These are phyloP conservation scores for Elsinoe batatas DNA, from an alignment of 2,329 filamentous ascomycete species.

Conservation along the genomic window DNA sequence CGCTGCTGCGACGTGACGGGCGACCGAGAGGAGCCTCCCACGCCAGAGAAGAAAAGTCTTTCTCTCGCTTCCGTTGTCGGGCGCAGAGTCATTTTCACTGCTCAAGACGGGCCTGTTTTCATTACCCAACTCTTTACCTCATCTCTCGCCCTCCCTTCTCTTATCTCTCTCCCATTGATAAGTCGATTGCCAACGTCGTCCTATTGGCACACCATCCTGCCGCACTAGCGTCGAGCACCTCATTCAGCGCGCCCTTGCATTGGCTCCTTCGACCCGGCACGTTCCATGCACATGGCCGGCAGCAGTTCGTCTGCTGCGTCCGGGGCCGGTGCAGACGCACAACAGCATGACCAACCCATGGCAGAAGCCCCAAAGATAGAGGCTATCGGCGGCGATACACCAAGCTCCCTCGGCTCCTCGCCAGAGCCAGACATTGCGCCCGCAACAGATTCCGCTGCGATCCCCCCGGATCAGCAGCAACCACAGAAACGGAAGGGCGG, in stretches of 20 bases:
- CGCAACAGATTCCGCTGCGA: conserved; percentile 32
- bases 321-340: conserved; percentile 2
- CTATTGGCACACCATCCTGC: conserved; percentile 16
- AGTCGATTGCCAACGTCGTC: conserved; percentile 23
- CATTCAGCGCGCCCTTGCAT: conserved; percentile 16
- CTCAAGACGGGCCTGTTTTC: conserved; percentile 26
- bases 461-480: conserved; percentile 33
- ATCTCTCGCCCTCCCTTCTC: conserved; percentile 31
- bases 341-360: conserved; percentile 22
- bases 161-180: conserved; percentile 17
- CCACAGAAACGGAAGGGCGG: conserved; percentile 90
- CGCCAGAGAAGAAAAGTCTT: not conserved
- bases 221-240: conserved; percentile 13
- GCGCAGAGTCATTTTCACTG: conserved; percentile 11
- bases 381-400: conserved; percentile 34
- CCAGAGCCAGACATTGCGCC: conserved; percentile 36
- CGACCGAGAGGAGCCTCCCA: not conserved
- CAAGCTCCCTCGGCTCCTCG: conserved; percentile 40
- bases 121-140: conserved; percentile 42
- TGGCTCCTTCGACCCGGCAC: conserved; percentile 26
- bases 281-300: conserved; percentile 39
- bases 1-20: not conserved
- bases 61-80: conserved; percentile 7
- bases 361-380: conserved; percentile 38
- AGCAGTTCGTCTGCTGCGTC: conserved; percentile 30